Percentiles rank a stretch among this genome's conserved stretches.
Evolutionary conservation across 2,329 filamentous ascomycete species (phyloP).

Genomic region (Pseudocercospora ulei): DNA sequence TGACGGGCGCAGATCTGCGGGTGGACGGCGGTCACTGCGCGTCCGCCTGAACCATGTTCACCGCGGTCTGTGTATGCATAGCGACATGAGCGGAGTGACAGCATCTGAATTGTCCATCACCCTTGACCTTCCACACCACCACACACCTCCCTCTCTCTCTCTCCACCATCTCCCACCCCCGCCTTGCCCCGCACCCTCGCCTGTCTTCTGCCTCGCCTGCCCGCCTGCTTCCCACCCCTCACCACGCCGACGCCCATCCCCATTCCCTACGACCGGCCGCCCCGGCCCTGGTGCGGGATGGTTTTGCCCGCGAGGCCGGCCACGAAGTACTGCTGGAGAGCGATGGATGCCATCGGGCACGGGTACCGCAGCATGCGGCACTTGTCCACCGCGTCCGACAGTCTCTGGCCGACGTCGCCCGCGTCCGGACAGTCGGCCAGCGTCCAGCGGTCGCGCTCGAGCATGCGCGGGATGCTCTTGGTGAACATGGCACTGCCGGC

Average conservation of each 20-base stretch:
- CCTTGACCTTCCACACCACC: no score
- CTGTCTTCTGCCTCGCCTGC: not conserved
- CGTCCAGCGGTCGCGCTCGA: constrained; percentile 32
- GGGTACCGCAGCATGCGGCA: constrained; percentile 30
- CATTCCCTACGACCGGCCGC: constrained; percentile 11
- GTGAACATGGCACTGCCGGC: constrained; percentile 42
- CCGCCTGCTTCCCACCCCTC: not conserved
- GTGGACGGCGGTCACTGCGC: constrained; percentile 58
- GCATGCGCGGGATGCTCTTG: constrained; percentile 32
- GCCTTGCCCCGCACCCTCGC: no score
- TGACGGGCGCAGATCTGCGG: constrained; percentile 59
- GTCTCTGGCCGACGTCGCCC: constrained; percentile 34
- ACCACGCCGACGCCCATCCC: not conserved
- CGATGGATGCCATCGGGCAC: constrained; percentile 33
- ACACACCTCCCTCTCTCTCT: no score
- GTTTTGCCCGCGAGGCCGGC: constrained; percentile 24
- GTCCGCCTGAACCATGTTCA: constrained; percentile 19
- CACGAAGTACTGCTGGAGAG: constrained; percentile 33
- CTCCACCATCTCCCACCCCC: no score
- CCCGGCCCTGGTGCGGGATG: constrained; percentile 20
- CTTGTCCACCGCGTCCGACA: constrained; percentile 40
- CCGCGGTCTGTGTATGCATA: not conserved
- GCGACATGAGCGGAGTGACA: no score
- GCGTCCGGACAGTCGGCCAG: constrained; percentile 35
- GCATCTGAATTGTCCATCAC: no score